Evolutionary conservation across 768 basidiomycete species (phyloP).

Genomic region (Leccinum longicurvipes): DNA sequence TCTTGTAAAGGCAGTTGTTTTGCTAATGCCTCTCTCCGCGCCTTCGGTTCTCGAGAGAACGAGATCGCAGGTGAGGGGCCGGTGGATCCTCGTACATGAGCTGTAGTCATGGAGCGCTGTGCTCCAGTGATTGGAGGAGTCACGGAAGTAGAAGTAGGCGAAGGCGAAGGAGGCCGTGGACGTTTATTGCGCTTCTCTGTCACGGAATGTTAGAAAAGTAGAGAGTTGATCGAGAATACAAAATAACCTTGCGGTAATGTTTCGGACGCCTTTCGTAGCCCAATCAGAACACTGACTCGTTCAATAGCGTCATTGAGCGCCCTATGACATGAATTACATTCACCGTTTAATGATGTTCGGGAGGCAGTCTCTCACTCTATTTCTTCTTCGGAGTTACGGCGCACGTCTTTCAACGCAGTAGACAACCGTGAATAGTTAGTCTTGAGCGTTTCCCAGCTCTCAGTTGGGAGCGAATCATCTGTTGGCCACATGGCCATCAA

Average conservation of each 20-base stretch:
- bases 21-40: conserved; percentile 57
- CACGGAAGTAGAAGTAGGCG: conserved; percentile 48
- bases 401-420: conserved; percentile 61
- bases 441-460: conserved; percentile 65
- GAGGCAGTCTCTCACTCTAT: conserved; percentile 45
- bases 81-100: conserved; percentile 48
- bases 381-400: conserved; percentile 56
- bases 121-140: conserved; percentile 24
- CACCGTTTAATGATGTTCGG: conserved; percentile 1
- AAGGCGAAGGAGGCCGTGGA: conserved; percentile 66
- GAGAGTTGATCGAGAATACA: not conserved
- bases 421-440: conserved; percentile 59
- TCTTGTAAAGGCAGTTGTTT: conserved; percentile 67
- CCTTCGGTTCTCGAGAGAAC: conserved; percentile 64
- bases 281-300: conserved; percentile 64
- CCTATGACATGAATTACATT: conserved; percentile 36
- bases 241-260: conserved; percentile 49
- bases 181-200: conserved; percentile 78
- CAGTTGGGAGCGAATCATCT: conserved; percentile 64
- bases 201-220: conserved; percentile 1
- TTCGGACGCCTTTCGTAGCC: conserved; percentile 70
- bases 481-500: conserved; percentile 67
- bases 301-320: conserved; percentile 73
- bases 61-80: conserved; percentile 50
- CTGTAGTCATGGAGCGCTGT: conserved; percentile 14